Conservation (phyloP, 768 basidiomycete genomes). For the Tephrocybe sp. region DNA sequence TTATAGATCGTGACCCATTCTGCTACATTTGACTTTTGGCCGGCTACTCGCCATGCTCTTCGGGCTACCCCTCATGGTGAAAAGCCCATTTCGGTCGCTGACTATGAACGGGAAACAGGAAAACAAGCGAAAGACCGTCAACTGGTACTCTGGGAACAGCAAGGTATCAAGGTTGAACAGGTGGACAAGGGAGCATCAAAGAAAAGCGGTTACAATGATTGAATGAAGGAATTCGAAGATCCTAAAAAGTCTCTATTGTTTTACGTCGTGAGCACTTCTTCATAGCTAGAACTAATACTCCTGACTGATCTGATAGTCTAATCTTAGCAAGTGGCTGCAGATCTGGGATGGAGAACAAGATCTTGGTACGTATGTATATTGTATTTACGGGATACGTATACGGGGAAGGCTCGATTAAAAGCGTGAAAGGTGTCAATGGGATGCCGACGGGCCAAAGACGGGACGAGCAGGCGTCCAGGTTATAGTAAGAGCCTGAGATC, state of each 20-base stretch:
- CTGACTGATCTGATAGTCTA: not conserved
- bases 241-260: no score
- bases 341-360: not conserved
- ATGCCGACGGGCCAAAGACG: not conserved
- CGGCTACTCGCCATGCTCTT: constrained; percentile 71
- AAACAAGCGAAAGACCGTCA: constrained; percentile 73
- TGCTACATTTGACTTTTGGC: constrained; percentile 84
- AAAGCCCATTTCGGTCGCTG: constrained; percentile 70
- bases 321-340: not conserved
- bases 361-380: not conserved
- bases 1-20: constrained; percentile 68
- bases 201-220: constrained; percentile 63
- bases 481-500: no score
- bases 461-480: no score
- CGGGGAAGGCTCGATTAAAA: not conserved
- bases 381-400: not conserved
- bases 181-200: constrained; percentile 28
- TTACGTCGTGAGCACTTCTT: no score
- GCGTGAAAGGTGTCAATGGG: no score
- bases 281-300: not conserved
- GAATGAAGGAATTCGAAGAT: no score
- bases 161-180: constrained; percentile 47
- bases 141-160: constrained; percentile 66
- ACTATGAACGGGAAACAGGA: constrained; percentile 62
- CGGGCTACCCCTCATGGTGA: constrained; percentile 83